Percentiles rank a stretch among this genome's conserved stretches.
These are phyloP conservation scores for Aurinia saxatilis DNA, from an alignment of 345 rosid genomes.

Conservation along the genomic window DNA sequence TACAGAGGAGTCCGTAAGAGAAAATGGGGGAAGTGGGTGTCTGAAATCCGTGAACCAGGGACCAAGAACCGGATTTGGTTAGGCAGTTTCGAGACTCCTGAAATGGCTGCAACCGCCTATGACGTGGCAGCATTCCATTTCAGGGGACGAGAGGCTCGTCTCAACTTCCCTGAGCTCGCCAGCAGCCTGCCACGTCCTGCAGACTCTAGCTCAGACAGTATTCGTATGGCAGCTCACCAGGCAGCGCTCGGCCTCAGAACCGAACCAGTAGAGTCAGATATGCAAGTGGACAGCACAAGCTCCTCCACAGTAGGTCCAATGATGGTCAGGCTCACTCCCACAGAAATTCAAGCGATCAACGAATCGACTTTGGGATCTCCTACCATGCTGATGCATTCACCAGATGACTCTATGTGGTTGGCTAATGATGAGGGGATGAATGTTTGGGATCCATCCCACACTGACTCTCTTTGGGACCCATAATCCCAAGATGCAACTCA, in stretches of 20 bases:
- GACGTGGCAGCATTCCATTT: slow-evolving; percentile 80
- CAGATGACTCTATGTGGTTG: slow-evolving; percentile 11
- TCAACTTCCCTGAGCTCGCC: slow-evolving; percentile 69
- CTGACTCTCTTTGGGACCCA: slow-evolving; percentile 29
- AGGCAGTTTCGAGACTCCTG: slow-evolving; percentile 80
- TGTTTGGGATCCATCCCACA: slow-evolving; percentile 26
- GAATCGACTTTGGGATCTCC: slow-evolving; percentile 88
- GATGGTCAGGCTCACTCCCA: slow-evolving; percentile 56
- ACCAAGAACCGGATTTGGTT: slow-evolving; percentile 82
- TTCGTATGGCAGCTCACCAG: slow-evolving; percentile 74
- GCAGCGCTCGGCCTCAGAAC: slow-evolving; percentile 37
- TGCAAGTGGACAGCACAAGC: slow-evolving; percentile 16
- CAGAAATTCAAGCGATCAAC: slow-evolving; percentile 81
- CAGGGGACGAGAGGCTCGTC: slow-evolving; percentile 66
- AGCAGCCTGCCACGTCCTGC: slow-evolving; percentile 55
- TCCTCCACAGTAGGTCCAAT: slow-evolving; percentile 32
- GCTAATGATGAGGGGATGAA: slow-evolving; percentile 10
- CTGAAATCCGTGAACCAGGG: slow-evolving; percentile 90
- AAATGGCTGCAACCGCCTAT: slow-evolving; percentile 95
- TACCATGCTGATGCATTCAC: slow-evolving; percentile 54
- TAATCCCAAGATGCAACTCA: background rate
- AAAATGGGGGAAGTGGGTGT: slow-evolving; percentile 98
- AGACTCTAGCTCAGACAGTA: slow-evolving; percentile 49
- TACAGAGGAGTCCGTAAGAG: slow-evolving; percentile 81
- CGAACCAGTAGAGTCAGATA: slow-evolving; percentile 14